A percentile compares a stretch with the other conserved stretches of the same genome.
phyloP scores from a whole-genome alignment of 2,329 filamentous ascomycete genomes.

The Cladophialophora psammophila region DNA sequence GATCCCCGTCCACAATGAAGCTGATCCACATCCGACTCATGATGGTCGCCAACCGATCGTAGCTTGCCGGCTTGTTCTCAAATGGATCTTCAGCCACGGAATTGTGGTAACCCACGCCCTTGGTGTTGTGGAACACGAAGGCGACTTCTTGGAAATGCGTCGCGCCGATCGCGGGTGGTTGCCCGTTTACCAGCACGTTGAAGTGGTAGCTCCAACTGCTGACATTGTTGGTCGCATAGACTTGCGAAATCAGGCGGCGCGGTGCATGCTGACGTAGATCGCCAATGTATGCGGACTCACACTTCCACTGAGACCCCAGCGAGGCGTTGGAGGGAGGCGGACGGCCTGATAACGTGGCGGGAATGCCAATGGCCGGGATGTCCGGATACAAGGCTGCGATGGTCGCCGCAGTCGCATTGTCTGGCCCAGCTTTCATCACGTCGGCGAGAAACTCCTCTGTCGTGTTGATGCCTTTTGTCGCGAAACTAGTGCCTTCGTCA shows the following conservation, averaged over 20 bases:
- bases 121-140: slow-evolving; percentile 62
- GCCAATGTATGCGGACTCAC: slow-evolving; percentile 62
- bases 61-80: slow-evolving; percentile 52
- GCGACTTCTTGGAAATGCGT: slow-evolving; percentile 65
- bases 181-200: slow-evolving; percentile 61
- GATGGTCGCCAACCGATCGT: slow-evolving; percentile 52
- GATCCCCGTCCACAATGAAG: slow-evolving; percentile 58
- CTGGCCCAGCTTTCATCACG: slow-evolving; percentile 44
- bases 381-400: slow-evolving; percentile 62
- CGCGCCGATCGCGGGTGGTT: slow-evolving; percentile 50
- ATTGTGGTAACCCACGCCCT: slow-evolving; percentile 35
- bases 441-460: slow-evolving; percentile 59
- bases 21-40: slow-evolving; percentile 62
- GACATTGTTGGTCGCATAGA: slow-evolving; percentile 57
- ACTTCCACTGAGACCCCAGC: slow-evolving; percentile 60
- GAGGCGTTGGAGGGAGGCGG: slow-evolving; percentile 13
- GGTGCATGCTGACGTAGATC: slow-evolving; percentile 65
- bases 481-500: slow-evolving; percentile 70
- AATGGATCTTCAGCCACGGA: slow-evolving; percentile 41
- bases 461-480: slow-evolving; percentile 60
- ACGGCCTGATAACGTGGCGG: slow-evolving; percentile 49
- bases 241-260: slow-evolving; percentile 61
- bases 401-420: slow-evolving; percentile 31
- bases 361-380: slow-evolving; percentile 58
- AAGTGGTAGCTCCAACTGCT: slow-evolving; percentile 69